Conservation (phyloP, 805 yeast species). For the Scheffersomyces coipomensis region DNA sequence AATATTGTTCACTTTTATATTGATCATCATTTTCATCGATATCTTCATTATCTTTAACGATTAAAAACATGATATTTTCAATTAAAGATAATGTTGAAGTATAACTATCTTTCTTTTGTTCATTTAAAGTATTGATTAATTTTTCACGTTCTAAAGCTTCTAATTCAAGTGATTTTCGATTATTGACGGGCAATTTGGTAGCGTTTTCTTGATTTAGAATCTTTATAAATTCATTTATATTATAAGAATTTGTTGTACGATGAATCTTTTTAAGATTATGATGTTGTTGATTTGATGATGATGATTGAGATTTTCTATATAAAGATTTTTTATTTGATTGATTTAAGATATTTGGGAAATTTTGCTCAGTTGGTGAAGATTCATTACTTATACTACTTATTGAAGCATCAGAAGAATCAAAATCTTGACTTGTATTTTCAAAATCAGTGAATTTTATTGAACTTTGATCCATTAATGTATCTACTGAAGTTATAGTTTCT, state of each 20-base stretch:
- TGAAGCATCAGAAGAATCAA: not conserved
- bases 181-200: constrained; percentile 12
- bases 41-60: constrained; percentile 5
- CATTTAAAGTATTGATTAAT: constrained; percentile 10
- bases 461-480: constrained; percentile 15
- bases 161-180: constrained; percentile 18
- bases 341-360: not conserved
- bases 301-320: not conserved
- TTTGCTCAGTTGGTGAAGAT: not conserved
- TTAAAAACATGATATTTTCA: constrained; percentile 18
- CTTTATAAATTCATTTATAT: constrained; percentile 14
- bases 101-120: constrained; percentile 1
- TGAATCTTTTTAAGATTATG: constrained; percentile 5
- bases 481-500: constrained; percentile 14
- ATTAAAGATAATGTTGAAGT: constrained; percentile 14
- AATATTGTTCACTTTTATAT: constrained; percentile 1
- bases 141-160: constrained; percentile 15
- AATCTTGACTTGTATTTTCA: not conserved
- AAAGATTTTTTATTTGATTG: not conserved
- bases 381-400: not conserved
- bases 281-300: not conserved
- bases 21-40: not conserved
- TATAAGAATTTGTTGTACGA: constrained; percentile 14
- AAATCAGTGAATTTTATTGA: constrained; percentile 4
- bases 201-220: constrained; percentile 7